Conservation (phyloP, 371 early-diverging fungal species). For the Chytridium lagenaria region DNA sequence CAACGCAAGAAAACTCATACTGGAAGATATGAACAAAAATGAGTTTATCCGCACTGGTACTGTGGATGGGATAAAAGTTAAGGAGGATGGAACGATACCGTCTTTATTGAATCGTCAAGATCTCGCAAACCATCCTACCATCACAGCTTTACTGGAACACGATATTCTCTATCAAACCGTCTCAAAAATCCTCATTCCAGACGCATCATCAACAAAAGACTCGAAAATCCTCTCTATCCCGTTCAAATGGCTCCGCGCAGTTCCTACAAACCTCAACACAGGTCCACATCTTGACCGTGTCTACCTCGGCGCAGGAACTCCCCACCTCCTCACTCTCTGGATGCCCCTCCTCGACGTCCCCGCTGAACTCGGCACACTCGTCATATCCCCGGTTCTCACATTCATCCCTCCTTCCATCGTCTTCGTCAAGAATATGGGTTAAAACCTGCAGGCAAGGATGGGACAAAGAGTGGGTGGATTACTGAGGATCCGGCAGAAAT, state of each 20-base stretch:
- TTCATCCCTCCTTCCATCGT: not conserved
- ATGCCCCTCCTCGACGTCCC: slow-evolving; percentile 40
- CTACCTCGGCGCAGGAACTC: slow-evolving; percentile 37
- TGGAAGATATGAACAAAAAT: not conserved
- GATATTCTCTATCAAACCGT: not conserved
- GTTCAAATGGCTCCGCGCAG: slow-evolving; percentile 45
- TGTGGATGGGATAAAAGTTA: not conserved
- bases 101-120: slow-evolving; percentile 3
- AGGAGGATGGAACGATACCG: not conserved
- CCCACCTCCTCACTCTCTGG: slow-evolving; percentile 41
- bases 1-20: not conserved
- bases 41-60: not conserved
- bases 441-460: slow-evolving; percentile 40
- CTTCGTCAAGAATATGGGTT: slow-evolving; percentile 30
- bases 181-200: not conserved
- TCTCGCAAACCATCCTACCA: not conserved
- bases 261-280: slow-evolving; percentile 34
- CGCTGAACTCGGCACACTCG: slow-evolving; percentile 30
- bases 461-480: slow-evolving; percentile 39
- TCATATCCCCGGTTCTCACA: slow-evolving; percentile 37
- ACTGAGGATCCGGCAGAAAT: slow-evolving; percentile 33
- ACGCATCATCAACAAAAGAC: not conserved
- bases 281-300: slow-evolving; percentile 49
- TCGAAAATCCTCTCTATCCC: not conserved
- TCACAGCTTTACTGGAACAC: not conserved